These are phyloP conservation scores for Dictyostelium citrinum DNA, from an alignment of 78 protist genomes.

Conservation along the genomic window DNA sequence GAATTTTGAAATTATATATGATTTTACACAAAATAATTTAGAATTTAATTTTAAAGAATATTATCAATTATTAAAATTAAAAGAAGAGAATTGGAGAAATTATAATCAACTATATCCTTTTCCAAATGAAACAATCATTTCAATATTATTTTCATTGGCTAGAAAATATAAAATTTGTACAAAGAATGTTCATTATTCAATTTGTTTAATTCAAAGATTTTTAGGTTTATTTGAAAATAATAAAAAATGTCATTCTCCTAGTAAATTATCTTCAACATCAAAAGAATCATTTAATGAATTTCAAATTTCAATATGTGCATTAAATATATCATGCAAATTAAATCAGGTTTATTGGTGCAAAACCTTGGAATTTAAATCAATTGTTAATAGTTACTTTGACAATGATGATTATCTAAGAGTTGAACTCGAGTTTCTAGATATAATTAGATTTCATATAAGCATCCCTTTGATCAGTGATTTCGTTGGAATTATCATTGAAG, in stretches of 20 bases:
- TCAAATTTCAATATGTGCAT: slow-evolving; percentile 42
- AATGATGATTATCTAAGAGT: not conserved
- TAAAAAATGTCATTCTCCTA: not conserved
- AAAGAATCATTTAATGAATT: not conserved
- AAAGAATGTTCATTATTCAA: slow-evolving; percentile 60
- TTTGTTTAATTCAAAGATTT: slow-evolving; percentile 67
- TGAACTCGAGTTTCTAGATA: slow-evolving; percentile 41
- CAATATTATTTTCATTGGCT: slow-evolving; percentile 1
- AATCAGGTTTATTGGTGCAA: not conserved
- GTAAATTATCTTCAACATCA: not conserved
- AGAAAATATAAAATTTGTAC: not conserved
- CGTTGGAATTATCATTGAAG: not conserved
- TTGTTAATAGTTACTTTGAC: not conserved
- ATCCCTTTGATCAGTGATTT: slow-evolving; percentile 48
- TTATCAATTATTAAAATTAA: not conserved
- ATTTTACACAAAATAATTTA: not conserved
- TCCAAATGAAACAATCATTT: slow-evolving; percentile 10
- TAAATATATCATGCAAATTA: slow-evolving; percentile 38
- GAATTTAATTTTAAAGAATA: slow-evolving; percentile 14
- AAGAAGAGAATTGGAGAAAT: slow-evolving; percentile 45
- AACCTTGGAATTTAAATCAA: not conserved
- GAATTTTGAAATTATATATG: slow-evolving; percentile 5
- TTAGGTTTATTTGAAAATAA: slow-evolving; percentile 50
- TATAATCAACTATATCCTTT: slow-evolving; percentile 46
- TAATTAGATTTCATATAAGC: slow-evolving; percentile 11